Base-by-base conservation (phyloP, 1,139 yeast genomes). In the Kodamaea sp. region DNA sequence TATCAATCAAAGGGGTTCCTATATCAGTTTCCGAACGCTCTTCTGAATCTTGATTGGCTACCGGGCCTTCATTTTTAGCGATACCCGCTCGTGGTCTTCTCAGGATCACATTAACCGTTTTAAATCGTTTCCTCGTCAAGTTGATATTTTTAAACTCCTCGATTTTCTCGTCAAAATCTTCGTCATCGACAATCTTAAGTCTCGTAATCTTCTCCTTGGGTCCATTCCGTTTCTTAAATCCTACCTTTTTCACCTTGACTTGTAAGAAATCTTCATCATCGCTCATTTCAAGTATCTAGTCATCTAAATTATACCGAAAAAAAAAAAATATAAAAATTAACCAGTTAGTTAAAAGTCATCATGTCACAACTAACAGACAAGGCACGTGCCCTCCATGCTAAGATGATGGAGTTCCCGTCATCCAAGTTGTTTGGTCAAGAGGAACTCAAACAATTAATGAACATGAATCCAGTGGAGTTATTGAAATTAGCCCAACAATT, bases 401-500 rank as follows among this genome's bases (percentile, higher is more conserved):
- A 67, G 52, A 84, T 85, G 94, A 55, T 73, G 47, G 73, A 67
- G 46, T 58, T 63, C 25, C 73, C 76, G 2, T 49, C 72, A 10
- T 55, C 69, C 9, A 67, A 75, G 29, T 52, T 75, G 33, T 84
- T 71, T 55, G 61, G 75, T 7, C 92, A 84, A 58, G 69, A 67
- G 7, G 87, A 84, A 49, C 67, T 86, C 42, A 73, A 71, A 47
- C 63, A 62, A 30, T 48, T 79, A 32, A 58, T 75, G 8, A 53
- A 47, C 55, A 64, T 45, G 40, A 59, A 58, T 48, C 63, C 58
- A 40, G 61, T 60, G 29, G 81, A 78, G 42, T 63, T 87, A 37
- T 74, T 84, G 73, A 62, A 61, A 24, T 58, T 75, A 35, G 78
- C 84, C 1, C 95, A 87, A 58, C 84, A 79, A 47, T 70, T 87